phyloP scores from a whole-genome alignment of 805 yeast genomes.

The Kodamaea fukazawae region DNA sequence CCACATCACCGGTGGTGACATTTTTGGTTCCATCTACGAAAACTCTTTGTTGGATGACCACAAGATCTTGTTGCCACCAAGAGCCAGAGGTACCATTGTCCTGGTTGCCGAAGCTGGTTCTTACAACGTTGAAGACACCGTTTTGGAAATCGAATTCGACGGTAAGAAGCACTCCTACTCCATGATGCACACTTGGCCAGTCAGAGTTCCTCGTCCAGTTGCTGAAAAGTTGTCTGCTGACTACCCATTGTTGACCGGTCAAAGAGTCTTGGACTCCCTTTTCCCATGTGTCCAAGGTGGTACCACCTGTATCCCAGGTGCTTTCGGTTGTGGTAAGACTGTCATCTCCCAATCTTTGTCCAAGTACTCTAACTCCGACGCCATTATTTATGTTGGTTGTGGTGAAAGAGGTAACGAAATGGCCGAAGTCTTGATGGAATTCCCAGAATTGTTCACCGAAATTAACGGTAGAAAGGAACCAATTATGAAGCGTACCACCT shows the following conservation, averaged over 20 bases:
- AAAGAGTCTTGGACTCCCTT: slow-evolving; percentile 94
- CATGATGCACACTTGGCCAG: slow-evolving; percentile 99
- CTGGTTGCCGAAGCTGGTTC: slow-evolving; percentile 87
- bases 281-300: slow-evolving; percentile 99
- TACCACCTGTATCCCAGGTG: slow-evolving; percentile 99
- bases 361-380: slow-evolving; percentile 95
- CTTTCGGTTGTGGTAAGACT: slow-evolving; percentile 99
- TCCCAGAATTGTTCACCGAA: slow-evolving; percentile 95
- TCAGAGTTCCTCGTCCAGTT: slow-evolving; percentile 98
- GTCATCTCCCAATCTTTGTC: slow-evolving; percentile 97
- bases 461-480: slow-evolving; percentile 93
- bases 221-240: slow-evolving; percentile 92
- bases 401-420: slow-evolving; percentile 99
- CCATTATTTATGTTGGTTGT: slow-evolving; percentile 90
- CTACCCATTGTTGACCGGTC: slow-evolving; percentile 95
- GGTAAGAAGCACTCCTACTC: slow-evolving; percentile 78
- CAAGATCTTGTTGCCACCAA: slow-evolving; percentile 93
- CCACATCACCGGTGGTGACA: slow-evolving; percentile 97
- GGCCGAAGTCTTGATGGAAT: slow-evolving; percentile 99
- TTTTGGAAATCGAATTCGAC: slow-evolving; percentile 92
- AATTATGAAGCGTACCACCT: slow-evolving; percentile 96
- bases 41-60: slow-evolving; percentile 91
- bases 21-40: slow-evolving; percentile 90
- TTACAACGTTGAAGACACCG: slow-evolving; percentile 84
- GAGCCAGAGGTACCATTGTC: slow-evolving; percentile 96